Evolutionary conservation across 2,329 filamentous ascomycete species (phyloP), one percentile per base, ranked within the genome.

Genomic region (Lasiodiplodia hormozganensis): DNA sequence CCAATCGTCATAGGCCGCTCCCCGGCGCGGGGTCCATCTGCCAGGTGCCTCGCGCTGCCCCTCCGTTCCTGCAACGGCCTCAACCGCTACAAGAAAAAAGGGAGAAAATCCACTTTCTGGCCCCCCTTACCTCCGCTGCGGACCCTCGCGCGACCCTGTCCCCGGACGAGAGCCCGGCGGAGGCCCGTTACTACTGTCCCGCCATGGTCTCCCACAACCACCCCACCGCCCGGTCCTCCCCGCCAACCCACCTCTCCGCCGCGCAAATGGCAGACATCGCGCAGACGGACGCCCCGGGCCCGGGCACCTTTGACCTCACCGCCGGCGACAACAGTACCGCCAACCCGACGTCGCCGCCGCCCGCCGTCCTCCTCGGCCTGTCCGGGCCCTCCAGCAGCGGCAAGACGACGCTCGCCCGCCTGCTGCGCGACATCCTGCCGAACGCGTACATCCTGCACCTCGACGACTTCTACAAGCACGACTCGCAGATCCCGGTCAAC

Each of bases 401-500:
- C 70, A 99, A 99, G 83, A 98, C 96, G 2, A 98, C 96, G 2
- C 87, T 99, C 16, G 92, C 94, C 23, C 88, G 95, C 2, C 85
- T 97, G 14, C 85, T 99, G 21, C 89, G 93, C 69, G 89, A 92
- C 76, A 90, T 97, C 72, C 94, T 97, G 75, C 90, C 90, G 10
- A 72, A 75, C 14, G 71, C 89, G 18, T 95, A 94, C 76, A 92
- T 98, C 75, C 86, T 99, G 25, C 96, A 99, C 78, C 89, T 97
- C 78, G 96, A 99, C 82, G 96, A 99, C 80, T 99, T 98, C 78
- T 99, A 97, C 82, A 89, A 89, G 72, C 85, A 92, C 0, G 95
- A 98, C 77, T 81, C 86, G 36, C 86, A 93, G 86, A 87, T 87
- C 49, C 81, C 84, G 2, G 76, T 85, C 18, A 82, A 83, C 31